phyloP scores from a whole-genome alignment of 2,329 filamentous ascomycete species.

The Sporothrix humicola region DNA sequence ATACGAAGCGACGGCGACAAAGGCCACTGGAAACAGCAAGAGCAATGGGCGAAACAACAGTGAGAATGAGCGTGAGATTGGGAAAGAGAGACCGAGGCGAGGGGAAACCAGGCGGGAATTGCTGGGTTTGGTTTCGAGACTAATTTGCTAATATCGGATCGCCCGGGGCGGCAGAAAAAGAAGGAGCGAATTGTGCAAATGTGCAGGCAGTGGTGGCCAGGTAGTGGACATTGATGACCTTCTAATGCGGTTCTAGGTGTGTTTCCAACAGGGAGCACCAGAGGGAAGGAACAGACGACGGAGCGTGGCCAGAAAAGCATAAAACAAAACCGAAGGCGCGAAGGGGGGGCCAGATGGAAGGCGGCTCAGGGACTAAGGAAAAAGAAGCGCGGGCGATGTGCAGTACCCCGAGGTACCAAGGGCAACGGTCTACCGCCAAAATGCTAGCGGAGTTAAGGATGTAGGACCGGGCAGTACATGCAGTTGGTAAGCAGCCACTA shows the following conservation, averaged over 20 bases:
- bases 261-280: neutral
- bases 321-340: conserved; percentile 23
- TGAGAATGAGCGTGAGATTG: conserved; percentile 15
- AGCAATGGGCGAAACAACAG: conserved; percentile 25
- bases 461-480: conserved; percentile 16
- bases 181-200: neutral
- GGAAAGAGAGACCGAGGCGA: conserved; percentile 30
- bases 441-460: conserved; percentile 18
- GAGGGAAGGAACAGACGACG: conserved; percentile 2
- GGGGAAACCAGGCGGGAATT: conserved; percentile 30
- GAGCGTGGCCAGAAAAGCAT: neutral
- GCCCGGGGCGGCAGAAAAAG: conserved; percentile 34
- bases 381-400: conserved; percentile 14
- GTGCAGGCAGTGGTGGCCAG: neutral
- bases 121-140: conserved; percentile 33
- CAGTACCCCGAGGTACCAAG: conserved; percentile 26
- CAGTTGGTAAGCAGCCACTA: conserved; percentile 25
- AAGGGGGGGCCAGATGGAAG: neutral
- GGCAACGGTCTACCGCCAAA: neutral
- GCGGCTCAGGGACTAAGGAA: conserved; percentile 15
- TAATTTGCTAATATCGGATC: conserved; percentile 37
- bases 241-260: neutral
- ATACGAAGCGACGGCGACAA: conserved; percentile 18
- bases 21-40: conserved; percentile 7
- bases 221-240: neutral